phyloP scores from a whole-genome alignment of 2,329 filamentous ascomycete species.

The Penicillium rolfsii region DNA sequence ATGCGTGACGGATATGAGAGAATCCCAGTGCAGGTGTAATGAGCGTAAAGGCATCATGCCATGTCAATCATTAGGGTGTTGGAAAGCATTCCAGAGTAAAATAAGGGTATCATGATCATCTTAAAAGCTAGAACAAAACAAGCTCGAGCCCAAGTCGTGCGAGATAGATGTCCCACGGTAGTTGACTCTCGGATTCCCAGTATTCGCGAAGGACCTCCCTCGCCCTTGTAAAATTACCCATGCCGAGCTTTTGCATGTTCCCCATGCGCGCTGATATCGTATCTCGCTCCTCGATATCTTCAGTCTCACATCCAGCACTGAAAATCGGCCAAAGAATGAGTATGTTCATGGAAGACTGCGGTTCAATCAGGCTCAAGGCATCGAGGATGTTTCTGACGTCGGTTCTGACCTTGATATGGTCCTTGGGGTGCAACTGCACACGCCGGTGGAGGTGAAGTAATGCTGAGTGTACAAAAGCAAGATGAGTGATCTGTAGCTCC shows the following conservation, averaged over 20 bases:
- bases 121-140: slow-evolving; percentile 29
- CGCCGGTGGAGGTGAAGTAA: slow-evolving; percentile 36
- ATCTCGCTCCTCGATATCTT: slow-evolving; percentile 19
- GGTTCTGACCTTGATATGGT: slow-evolving; percentile 24
- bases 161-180: slow-evolving; percentile 31
- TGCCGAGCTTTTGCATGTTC: slow-evolving; percentile 33
- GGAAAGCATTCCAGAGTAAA: not conserved
- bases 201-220: slow-evolving; percentile 23
- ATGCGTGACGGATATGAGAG: slow-evolving; percentile 58
- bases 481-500: slow-evolving; percentile 31
- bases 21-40: slow-evolving; percentile 34
- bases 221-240: slow-evolving; percentile 37
- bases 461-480: slow-evolving; percentile 33
- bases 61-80: not conserved
- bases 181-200: slow-evolving; percentile 26
- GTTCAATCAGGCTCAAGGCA: slow-evolving; percentile 23
- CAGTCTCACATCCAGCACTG: slow-evolving; percentile 36
- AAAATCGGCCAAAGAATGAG: slow-evolving; percentile 40
- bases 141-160: slow-evolving; percentile 26
- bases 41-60: not conserved
- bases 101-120: not conserved
- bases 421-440: slow-evolving; percentile 26
- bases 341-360: slow-evolving; percentile 33
- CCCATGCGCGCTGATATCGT: slow-evolving; percentile 31
- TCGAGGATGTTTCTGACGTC: slow-evolving; percentile 27